Percentiles rank a stretch among this genome's conserved stretches.
Evolutionary conservation across 2,329 filamentous ascomycete species (phyloP).

Genomic region (Hypocrella siamensis): DNA sequence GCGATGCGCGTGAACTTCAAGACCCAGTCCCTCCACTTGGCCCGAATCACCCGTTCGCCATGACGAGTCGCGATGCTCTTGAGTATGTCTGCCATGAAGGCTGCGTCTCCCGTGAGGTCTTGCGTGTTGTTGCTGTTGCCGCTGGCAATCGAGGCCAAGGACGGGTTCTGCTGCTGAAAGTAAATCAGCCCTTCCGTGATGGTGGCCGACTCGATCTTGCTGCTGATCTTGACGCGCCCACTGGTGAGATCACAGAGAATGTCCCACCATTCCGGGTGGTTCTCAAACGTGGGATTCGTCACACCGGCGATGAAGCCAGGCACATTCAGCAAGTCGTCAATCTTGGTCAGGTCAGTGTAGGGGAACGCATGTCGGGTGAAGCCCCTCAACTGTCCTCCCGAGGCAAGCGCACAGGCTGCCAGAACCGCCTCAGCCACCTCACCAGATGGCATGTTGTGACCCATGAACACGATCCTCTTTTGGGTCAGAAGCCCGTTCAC

Average conservation of each 20-base stretch:
- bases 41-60: slow-evolving; percentile 76
- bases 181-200: slow-evolving; percentile 73
- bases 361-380: slow-evolving; percentile 96
- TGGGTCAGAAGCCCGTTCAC: slow-evolving; percentile 91
- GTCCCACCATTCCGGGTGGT: slow-evolving; percentile 97
- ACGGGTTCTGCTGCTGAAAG: slow-evolving; percentile 68
- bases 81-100: slow-evolving; percentile 78
- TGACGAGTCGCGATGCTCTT: slow-evolving; percentile 73
- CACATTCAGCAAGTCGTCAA: slow-evolving; percentile 89
- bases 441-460: slow-evolving; percentile 86
- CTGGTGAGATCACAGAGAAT: slow-evolving; percentile 83
- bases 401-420: slow-evolving; percentile 86
- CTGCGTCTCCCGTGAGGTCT: slow-evolving; percentile 72
- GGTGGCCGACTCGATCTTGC: slow-evolving; percentile 64
- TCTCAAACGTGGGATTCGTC: slow-evolving; percentile 89
- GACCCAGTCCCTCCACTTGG: slow-evolving; percentile 93
- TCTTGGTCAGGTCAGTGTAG: slow-evolving; percentile 94
- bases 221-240: slow-evolving; percentile 88
- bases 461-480: slow-evolving; percentile 90
- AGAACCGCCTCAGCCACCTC: slow-evolving; percentile 97
- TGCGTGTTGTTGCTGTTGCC: slow-evolving; percentile 23
- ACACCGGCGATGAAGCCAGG: slow-evolving; percentile 96
- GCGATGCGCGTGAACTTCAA: slow-evolving; percentile 83
- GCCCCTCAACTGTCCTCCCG: slow-evolving; percentile 78
- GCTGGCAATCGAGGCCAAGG: slow-evolving; percentile 33